Base-by-base conservation (phyloP, 2,329 filamentous ascomycete species). In the Mycosphaerella arachidis region DNA sequence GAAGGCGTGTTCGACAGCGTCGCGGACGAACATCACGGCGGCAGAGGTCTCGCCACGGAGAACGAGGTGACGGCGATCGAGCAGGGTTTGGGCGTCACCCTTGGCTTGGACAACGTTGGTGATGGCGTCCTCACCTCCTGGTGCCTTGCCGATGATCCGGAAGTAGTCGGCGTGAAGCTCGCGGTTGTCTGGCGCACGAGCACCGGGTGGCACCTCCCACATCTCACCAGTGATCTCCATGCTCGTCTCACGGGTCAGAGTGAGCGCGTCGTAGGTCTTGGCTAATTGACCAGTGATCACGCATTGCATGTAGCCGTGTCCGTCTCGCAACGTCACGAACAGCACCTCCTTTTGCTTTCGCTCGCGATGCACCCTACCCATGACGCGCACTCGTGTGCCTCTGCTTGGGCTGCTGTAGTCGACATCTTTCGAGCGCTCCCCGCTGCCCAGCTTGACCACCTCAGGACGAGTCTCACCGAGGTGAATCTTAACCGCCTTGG, bases 141-240 rank as follows among this genome's bases (percentile, higher is more conserved):
- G 89, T 45, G 92, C 91, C 70, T 86, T 84, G 71, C 86, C 89
- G 48, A 78, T 86, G 69, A 96, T 85, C 73, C 85, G 84, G 81
- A 89, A 97, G 81, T 87, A 96, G 77, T 97, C 92, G 68, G 90
- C 92, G 71, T 93, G 91, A 53, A 97, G 82, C 77, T 97, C 92
- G 65, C 93, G 90, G 81, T 88, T 81, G 77, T 91, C 86, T 53
- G 91, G 91, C 0, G 92, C 92, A 61, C 88, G 86, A 64, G 88
- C 85, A 57, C 90, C 90, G 27, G 84, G 83, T 9, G 89, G 92
- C 4, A 96, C 88, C 70, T 89, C 84, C 73, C 85, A 86, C 82
- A 97, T 86, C 80, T 95, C 90, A 67, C 92, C 92, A 62, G 86
- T 86, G 59, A 97, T 85, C 70, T 87, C 86, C 72, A 97, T 86